phyloP scores from a whole-genome alignment of 805 yeast genomes.

The Myxozyma udenii region DNA sequence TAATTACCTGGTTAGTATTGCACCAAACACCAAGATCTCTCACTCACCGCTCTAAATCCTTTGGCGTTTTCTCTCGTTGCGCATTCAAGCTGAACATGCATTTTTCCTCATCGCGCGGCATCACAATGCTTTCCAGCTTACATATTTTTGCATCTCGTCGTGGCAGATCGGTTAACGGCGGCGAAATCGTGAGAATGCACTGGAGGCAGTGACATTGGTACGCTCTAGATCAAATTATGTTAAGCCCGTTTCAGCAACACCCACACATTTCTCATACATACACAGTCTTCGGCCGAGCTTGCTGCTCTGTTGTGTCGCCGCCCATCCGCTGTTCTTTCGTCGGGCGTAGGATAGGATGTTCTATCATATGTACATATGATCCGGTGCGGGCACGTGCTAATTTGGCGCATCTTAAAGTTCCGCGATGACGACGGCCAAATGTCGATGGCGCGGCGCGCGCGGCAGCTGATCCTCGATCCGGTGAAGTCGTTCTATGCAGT shows the following conservation, averaged over 20 bases:
- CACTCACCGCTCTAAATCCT: constrained; percentile 3
- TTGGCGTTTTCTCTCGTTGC: constrained; percentile 3
- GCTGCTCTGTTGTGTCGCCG: too few relatives aligned
- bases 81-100: constrained; percentile 5
- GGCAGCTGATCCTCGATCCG: too few relatives aligned
- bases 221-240: constrained; percentile 1
- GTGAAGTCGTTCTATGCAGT: too few relatives aligned
- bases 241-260: background rate
- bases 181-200: constrained; percentile 13
- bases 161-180: constrained; percentile 14
- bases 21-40: background rate
- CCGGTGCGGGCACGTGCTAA: too few relatives aligned
- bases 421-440: too few relatives aligned
- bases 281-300: background rate
- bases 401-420: too few relatives aligned
- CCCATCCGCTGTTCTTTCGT: too few relatives aligned
- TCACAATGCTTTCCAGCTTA: constrained; percentile 8
- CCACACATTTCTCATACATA: background rate
- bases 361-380: too few relatives aligned
- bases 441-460: too few relatives aligned
- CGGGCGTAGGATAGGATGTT: too few relatives aligned
- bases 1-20: background rate
- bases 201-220: constrained; percentile 17
- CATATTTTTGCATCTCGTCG: constrained; percentile 9
- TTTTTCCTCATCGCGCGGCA: constrained; percentile 2